These are phyloP conservation scores for Aspergillus sp. DNA, from an alignment of 2,329 filamentous ascomycete species.

Conservation along the genomic window DNA sequence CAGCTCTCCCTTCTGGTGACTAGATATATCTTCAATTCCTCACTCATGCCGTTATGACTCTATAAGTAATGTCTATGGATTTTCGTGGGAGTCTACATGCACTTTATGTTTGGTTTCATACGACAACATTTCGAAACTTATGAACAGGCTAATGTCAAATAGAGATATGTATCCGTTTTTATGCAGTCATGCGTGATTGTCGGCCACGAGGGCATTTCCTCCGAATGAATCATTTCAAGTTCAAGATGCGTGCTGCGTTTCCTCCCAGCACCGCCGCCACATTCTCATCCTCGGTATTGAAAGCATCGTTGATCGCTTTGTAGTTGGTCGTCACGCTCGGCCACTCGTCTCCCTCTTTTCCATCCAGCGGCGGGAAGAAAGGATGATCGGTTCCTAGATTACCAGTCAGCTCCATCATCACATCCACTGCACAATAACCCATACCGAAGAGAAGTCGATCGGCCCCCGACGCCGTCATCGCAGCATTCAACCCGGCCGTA, in stretches of 20 bases:
- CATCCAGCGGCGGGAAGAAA: conserved; percentile 43
- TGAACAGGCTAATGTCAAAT: no score
- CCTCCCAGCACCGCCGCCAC: conserved; percentile 41
- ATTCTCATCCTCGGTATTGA: conserved; percentile 30
- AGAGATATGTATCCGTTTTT: no score
- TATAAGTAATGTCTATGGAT: no score
- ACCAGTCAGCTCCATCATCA: conserved; percentile 6
- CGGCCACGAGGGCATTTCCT: no score
- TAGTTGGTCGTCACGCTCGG: conserved; percentile 49
- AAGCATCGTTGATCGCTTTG: conserved; percentile 42
- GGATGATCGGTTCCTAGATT: conserved; percentile 43
- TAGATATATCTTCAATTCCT: background rate
- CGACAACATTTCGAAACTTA: no score
- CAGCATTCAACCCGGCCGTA: conserved; percentile 63
- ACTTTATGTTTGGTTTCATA: no score
- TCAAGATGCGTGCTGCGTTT: conserved; percentile 45
- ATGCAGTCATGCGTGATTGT: no score
- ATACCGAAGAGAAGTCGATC: conserved; percentile 44
- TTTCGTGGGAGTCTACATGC: no score
- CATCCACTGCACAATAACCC: background rate
- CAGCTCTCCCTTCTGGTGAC: background rate
- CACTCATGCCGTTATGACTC: no score
- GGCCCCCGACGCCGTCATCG: conserved; percentile 66
- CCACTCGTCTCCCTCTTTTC: conserved; percentile 38
- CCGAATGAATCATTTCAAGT: conserved; percentile 14